Evolutionary conservation across 257 asterid species (phyloP).

Genomic region (Leonotis leonurus): DNA sequence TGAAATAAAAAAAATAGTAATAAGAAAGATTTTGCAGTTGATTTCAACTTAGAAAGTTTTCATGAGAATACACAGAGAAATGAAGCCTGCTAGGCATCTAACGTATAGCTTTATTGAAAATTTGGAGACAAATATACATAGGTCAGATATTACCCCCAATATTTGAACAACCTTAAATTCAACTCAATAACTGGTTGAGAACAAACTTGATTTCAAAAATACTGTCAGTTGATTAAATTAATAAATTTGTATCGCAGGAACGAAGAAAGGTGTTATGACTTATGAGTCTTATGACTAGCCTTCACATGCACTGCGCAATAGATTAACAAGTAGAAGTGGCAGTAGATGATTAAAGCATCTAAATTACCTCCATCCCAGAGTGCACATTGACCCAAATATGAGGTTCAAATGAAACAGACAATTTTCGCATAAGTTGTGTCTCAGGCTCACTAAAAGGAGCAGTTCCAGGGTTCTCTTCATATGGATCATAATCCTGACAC

Average conservation of each 20-base stretch:
- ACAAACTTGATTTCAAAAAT: not conserved
- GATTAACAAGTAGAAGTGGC: not conserved
- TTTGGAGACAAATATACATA: constrained; percentile 1
- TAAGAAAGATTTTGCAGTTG: constrained; percentile 7
- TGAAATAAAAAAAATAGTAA: constrained; percentile 16
- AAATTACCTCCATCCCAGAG: constrained; percentile 96
- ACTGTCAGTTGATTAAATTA: not conserved
- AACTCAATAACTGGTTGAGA: not conserved
- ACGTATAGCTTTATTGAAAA: not conserved
- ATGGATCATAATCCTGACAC: constrained; percentile 88
- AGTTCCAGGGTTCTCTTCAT: constrained; percentile 90
- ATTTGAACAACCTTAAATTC: not conserved
- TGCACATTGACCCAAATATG: constrained; percentile 98
- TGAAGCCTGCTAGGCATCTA: not conserved
- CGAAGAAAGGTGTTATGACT: not conserved
- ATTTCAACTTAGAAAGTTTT: not conserved
- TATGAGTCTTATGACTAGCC: no score
- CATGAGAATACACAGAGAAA: not conserved
- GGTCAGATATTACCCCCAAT: not conserved
- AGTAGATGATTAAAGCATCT: constrained; percentile 13
- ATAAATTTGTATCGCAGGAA: not conserved
- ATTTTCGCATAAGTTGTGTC: constrained; percentile 82
- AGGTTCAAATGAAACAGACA: constrained; percentile 77
- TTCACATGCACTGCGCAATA: not conserved
- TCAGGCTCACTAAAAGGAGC: constrained; percentile 97